These are phyloP conservation scores for Lasiosphaeria ovina DNA, from an alignment of 495 filamentous ascomycete genomes.

Conservation along the genomic window DNA sequence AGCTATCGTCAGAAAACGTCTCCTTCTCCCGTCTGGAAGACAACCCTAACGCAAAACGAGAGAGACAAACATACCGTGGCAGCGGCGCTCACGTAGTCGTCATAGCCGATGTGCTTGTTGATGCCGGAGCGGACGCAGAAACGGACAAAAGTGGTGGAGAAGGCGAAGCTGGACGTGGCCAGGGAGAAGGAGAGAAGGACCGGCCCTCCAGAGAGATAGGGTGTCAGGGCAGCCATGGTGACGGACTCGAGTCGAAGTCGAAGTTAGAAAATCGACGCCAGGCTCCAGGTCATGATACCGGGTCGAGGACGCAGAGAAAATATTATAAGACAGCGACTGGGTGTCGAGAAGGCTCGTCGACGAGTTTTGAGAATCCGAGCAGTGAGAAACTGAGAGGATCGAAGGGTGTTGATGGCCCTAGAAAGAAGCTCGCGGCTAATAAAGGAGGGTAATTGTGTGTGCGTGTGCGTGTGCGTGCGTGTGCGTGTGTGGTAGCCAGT, in stretches of 20 bases:
- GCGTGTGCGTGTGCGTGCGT: too few species aligned
- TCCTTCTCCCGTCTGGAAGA: neutral
- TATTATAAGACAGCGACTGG: conserved; percentile 11
- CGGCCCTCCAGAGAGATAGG: conserved; percentile 33
- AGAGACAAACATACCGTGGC: conserved; percentile 29
- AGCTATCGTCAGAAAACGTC: conserved; percentile 4
- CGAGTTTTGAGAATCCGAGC: neutral
- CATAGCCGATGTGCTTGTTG: conserved; percentile 25
- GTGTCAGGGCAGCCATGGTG: conserved; percentile 26
- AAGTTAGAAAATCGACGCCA: conserved; percentile 12
- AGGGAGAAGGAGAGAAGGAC: conserved; percentile 41
- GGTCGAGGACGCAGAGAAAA: conserved; percentile 4
- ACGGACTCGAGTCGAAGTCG: neutral
- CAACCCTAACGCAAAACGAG: neutral
- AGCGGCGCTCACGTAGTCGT: conserved; percentile 32
- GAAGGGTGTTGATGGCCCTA: neutral
- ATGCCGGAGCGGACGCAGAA: conserved; percentile 31
- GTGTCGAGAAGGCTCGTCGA: neutral
- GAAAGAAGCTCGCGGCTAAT: conserved; percentile 19
- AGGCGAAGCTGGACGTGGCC: conserved; percentile 31
- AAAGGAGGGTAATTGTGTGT: conserved; percentile 1
- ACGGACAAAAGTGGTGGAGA: conserved; percentile 35
- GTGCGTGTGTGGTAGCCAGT: neutral
- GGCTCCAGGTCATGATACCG: conserved; percentile 12
- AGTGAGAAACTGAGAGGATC: neutral